Evolutionary conservation across 2,329 filamentous ascomycete species (phyloP), one percentile per base, ranked within the genome.

Genomic region (Lojkania enalia): DNA sequence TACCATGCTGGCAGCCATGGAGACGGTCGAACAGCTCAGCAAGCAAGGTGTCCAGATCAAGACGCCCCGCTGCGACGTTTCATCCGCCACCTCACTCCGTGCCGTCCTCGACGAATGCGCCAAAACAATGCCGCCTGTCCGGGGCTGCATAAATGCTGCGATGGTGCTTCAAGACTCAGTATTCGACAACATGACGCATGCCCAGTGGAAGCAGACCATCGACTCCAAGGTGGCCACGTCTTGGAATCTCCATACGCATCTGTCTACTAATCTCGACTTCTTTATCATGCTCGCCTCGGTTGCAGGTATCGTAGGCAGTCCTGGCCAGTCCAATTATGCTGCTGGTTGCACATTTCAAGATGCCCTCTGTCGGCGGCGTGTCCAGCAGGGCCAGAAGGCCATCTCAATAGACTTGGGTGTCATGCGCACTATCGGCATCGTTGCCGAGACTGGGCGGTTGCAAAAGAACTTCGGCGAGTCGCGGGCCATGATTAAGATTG

Each of bases 361-460:
- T n/a, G 51, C 52, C 1, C 51, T 79, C 0, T 70, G 67, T 0
- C 35, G 48, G 2, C 62, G 72, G 20, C 57, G 76, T 3, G 49
- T 67, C 0, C 52, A 51, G 1, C 61, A 69, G 2, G 73, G 73
- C 0, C 51, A 73, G 1, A 61, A 65, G 3, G 73, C 49, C 2
- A 70, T 68, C 1, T 57, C 63, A 2, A 60, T 77, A 21, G 51
- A 71, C 38, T 63, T 76, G 12, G 68, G 71, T 2, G 39, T 55
- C n/a, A 54, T 78, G 1, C 46, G 69, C 1, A 76, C 72, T 4
- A 52, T 71, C 2, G 77, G 77, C 0, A 75, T 73, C 46, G 58
- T 76, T 25, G 20, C 20, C n/a, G 31, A 51, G 19, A 36, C 20
- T 15, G 19, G 5, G 19, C 14, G 33, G 12, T 6, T 41, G 5